Percentiles rank a stretch among this genome's conserved stretches.
These are phyloP conservation scores for Typha latifolia DNA, from an alignment of 176 grass and related monocot genomes.

Conservation along the genomic window DNA sequence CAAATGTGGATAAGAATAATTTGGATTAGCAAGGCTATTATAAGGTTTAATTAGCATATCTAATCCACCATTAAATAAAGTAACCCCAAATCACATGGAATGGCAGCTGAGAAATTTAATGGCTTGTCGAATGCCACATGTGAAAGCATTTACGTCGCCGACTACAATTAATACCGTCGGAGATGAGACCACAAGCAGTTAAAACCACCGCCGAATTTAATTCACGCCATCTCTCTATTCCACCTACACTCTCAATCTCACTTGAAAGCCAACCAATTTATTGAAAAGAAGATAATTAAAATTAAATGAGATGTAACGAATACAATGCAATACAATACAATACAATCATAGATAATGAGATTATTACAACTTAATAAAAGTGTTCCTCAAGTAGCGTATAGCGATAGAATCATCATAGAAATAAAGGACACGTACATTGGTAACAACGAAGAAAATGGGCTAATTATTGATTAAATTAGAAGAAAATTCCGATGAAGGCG, in stretches of 20 bases:
- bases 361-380: slow-evolving; percentile 5
- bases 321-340: slow-evolving; percentile 12
- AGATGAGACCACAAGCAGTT: neutral
- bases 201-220: slow-evolving; percentile 18
- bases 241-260: neutral
- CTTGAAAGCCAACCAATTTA: neutral
- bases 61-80: no score
- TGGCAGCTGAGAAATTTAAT: neutral
- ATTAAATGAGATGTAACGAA: neutral
- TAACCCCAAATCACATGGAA: no score
- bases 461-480: slow-evolving; percentile 14
- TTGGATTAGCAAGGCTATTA: no score
- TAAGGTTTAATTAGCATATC: no score
- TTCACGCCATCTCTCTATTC: neutral
- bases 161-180: neutral
- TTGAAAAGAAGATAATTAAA: neutral
- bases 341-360: neutral
- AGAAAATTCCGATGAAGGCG: slow-evolving; percentile 9
- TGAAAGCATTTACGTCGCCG: neutral
- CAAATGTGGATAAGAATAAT: no score
- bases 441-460: slow-evolving; percentile 26
- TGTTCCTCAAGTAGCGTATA: slow-evolving; percentile 5
- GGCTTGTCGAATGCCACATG: neutral
- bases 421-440: slow-evolving; percentile 12
- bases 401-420: slow-evolving; percentile 9